These are phyloP conservation scores for Tricholoma saponaceum DNA, from an alignment of 768 basidiomycete genomes.

Conservation along the genomic window DNA sequence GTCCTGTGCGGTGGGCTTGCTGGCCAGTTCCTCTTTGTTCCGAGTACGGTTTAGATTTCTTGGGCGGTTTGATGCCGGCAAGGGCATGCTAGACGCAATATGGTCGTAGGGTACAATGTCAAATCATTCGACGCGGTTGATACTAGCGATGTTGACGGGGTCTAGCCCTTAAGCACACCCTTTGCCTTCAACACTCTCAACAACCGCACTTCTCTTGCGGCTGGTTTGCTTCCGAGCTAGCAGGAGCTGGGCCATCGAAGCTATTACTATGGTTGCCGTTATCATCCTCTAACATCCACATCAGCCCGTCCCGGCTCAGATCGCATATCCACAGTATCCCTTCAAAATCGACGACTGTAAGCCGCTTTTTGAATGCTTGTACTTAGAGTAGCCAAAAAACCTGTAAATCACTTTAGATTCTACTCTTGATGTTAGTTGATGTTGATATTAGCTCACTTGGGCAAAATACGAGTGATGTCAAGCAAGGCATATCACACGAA, in stretches of 20 bases:
- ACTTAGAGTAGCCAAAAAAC: too few relatives aligned
- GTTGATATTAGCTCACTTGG: slow-evolving; percentile 38
- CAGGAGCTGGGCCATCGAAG: neutral
- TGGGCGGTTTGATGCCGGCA: too few relatives aligned
- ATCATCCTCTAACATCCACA: slow-evolving; percentile 32
- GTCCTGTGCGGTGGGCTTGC: too few relatives aligned
- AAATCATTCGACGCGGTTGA: too few relatives aligned
- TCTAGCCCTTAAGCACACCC: slow-evolving; percentile 60
- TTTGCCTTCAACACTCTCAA: slow-evolving; percentile 69
- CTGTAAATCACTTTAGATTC: neutral
- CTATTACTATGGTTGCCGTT: slow-evolving; percentile 6
- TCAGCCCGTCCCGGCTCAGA: slow-evolving; percentile 40
- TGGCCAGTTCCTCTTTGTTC: too few relatives aligned
- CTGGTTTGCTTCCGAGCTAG: neutral
- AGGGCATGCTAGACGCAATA: too few relatives aligned
- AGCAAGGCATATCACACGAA: slow-evolving; percentile 23
- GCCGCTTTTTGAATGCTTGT: slow-evolving; percentile 56
- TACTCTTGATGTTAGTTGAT: too few relatives aligned
- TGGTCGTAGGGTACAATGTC: too few relatives aligned
- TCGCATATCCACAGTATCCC: slow-evolving; percentile 71
- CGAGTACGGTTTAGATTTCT: too few relatives aligned
- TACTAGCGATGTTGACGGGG: too few relatives aligned
- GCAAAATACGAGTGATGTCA: slow-evolving; percentile 48
- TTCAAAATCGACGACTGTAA: slow-evolving; percentile 76
- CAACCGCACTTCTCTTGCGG: slow-evolving; percentile 64